Conservation (phyloP, 2,329 filamentous ascomycete species). For the Sporothrix phasma region DNA sequence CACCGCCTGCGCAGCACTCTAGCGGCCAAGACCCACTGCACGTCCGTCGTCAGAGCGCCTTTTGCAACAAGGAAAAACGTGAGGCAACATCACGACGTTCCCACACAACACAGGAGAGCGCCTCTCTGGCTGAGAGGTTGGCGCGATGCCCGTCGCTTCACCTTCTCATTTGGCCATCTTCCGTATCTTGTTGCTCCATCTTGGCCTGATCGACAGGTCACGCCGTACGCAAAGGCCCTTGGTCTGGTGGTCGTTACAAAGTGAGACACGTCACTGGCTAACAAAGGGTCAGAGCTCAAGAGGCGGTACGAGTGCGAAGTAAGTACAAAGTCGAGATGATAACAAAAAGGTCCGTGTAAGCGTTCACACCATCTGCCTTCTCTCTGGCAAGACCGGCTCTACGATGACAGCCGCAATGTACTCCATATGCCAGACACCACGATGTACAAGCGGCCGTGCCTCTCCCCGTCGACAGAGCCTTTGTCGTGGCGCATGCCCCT, state of each 20-base stretch:
- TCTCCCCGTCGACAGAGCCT: not conserved
- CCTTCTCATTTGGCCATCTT: not conserved
- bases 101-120: not conserved
- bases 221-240: not conserved
- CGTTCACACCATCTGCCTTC: too few relatives aligned
- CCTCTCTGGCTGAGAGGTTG: not conserved
- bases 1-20: not conserved
- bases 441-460: too few relatives aligned
- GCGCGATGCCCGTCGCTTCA: not conserved
- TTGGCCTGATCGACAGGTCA: not conserved
- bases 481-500: too few relatives aligned
- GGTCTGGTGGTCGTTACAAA: not conserved
- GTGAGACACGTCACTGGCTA: conserved; percentile 1
- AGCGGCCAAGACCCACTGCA: not conserved
- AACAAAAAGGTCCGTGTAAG: not conserved
- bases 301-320: too few relatives aligned
- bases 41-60: not conserved
- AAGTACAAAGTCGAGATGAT: not conserved
- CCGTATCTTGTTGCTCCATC: not conserved
- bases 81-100: not conserved
- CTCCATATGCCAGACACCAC: too few relatives aligned
- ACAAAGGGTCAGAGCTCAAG: not conserved
- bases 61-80: not conserved
- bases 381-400: too few relatives aligned
- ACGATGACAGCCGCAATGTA: too few relatives aligned